Percentiles rank a stretch among this genome's conserved stretches.
Evolutionary conservation across 2,329 filamentous ascomycete genomes (phyloP).

Genomic region (Colletotrichum liriopes): DNA sequence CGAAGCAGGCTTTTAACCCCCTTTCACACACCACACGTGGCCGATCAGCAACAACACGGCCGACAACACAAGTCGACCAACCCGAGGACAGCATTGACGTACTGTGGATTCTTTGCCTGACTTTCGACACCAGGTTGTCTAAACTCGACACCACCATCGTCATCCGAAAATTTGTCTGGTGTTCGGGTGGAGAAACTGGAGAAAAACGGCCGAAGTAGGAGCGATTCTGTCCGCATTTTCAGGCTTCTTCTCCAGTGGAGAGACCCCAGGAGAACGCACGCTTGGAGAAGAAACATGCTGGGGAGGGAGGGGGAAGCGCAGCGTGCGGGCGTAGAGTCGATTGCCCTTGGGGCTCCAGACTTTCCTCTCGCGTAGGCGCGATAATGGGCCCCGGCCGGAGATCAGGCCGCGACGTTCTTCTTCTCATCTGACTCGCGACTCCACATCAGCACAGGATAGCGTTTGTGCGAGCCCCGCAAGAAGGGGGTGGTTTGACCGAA

Average conservation of each 20-base stretch:
- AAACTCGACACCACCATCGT: conserved; percentile 36
- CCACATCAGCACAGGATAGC: conserved; percentile 15
- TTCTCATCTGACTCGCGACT: conserved; percentile 19
- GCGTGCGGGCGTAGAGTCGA: conserved; percentile 4
- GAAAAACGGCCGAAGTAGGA: conserved; percentile 41
- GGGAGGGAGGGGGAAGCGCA: conserved; percentile 6
- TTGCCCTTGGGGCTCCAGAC: conserved; percentile 22
- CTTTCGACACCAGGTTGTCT: conserved; percentile 22
- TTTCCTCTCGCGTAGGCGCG: conserved; percentile 9
- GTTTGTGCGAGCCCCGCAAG: conserved; percentile 10
- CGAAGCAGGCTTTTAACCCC: conserved; percentile 29
- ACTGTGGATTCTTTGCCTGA: conserved; percentile 24
- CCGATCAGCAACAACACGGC: conserved; percentile 3
- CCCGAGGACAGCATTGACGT: conserved; percentile 21
- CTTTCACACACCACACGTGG: conserved; percentile 1
- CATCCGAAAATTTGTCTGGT: conserved; percentile 34
- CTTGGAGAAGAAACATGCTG: conserved; percentile 24
- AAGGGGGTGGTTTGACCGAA: conserved; percentile 19
- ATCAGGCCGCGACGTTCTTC: conserved; percentile 1
- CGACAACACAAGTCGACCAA: conserved; percentile 14
- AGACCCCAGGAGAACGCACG: conserved; percentile 29
- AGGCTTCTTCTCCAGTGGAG: conserved; percentile 34
- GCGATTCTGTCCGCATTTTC: conserved; percentile 35
- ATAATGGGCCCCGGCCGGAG: conserved; percentile 11
- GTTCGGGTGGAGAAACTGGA: conserved; percentile 37